Conservation (phyloP, 2,329 filamentous ascomycete genomes). For the Rutstroemia sp. region DNA sequence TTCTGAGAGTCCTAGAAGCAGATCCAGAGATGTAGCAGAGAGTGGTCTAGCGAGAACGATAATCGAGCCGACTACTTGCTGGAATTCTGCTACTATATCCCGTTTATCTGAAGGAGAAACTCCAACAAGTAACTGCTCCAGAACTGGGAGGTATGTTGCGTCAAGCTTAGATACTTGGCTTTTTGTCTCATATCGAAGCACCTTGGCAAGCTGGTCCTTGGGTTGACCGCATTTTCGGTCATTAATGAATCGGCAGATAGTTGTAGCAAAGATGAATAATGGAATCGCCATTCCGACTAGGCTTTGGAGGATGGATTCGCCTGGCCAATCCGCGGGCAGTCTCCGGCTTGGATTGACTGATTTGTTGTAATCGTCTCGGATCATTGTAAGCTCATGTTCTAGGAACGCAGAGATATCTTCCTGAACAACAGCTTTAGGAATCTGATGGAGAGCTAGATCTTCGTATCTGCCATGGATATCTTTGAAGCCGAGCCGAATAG, state of each 20-base stretch:
- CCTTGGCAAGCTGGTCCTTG: not conserved
- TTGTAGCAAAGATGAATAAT: constrained; percentile 30
- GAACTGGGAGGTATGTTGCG: constrained; percentile 1
- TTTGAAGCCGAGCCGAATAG: constrained; percentile 18
- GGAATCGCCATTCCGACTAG: constrained; percentile 28
- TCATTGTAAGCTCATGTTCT: constrained; percentile 8
- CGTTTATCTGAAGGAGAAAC: not conserved
- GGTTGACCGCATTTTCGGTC: not conserved
- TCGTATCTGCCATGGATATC: constrained; percentile 1
- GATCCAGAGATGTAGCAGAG: no score
- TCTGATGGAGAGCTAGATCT: constrained; percentile 10
- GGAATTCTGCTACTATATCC: not conserved
- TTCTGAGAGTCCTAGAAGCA: no score
- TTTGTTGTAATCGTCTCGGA: constrained; percentile 6
- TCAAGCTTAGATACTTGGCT: not conserved
- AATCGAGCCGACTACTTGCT: no score
- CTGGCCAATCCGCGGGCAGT: constrained; percentile 8
- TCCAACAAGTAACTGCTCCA: constrained; percentile 1
- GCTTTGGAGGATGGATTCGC: not conserved
- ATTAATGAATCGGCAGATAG: constrained; percentile 18
- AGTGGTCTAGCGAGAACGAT: no score
- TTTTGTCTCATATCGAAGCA: not conserved
- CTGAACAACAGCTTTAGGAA: constrained; percentile 10
- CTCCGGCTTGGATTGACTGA: not conserved
- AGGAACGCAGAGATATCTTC: constrained; percentile 15